phyloP scores from a whole-genome alignment of 306 rosid species.

The Purshia tridentata region DNA sequence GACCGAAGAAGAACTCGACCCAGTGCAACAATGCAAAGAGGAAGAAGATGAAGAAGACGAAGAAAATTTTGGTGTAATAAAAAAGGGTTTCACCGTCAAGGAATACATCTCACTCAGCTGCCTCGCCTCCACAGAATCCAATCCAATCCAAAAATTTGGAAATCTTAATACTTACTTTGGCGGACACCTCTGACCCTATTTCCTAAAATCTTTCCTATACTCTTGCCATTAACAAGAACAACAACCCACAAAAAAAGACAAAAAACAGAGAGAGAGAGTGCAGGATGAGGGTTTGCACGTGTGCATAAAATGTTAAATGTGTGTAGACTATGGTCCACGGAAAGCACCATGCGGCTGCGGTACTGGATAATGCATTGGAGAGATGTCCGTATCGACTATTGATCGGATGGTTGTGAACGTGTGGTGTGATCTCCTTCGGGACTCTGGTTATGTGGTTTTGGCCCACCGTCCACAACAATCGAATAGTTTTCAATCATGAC shows the following conservation, averaged over 20 bases:
- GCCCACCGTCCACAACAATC: no score
- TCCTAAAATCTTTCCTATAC: not conserved
- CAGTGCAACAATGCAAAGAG: not conserved
- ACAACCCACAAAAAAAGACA: not conserved
- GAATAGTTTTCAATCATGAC: no score
- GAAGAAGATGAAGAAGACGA: slow-evolving; percentile 13
- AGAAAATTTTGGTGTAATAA: slow-evolving; percentile 24
- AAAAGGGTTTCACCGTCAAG: slow-evolving; percentile 40
- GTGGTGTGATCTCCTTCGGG: no score
- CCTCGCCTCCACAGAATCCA: not conserved
- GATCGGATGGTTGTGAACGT: no score
- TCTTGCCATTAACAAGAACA: not conserved
- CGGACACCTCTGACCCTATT: not conserved
- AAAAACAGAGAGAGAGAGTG: not conserved
- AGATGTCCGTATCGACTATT: no score
- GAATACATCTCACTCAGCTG: slow-evolving; percentile 38
- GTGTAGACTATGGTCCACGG: not conserved
- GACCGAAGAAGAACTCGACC: slow-evolving; percentile 29
- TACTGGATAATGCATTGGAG: not conserved
- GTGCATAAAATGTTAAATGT: not conserved
- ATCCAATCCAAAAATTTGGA: not conserved
- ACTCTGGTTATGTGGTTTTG: no score
- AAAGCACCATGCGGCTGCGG: not conserved
- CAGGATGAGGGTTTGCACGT: slow-evolving; percentile 12
- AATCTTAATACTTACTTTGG: not conserved